These are phyloP conservation scores for Alternaria sp. DNA, from an alignment of 2,329 filamentous ascomycete genomes.

Conservation along the genomic window DNA sequence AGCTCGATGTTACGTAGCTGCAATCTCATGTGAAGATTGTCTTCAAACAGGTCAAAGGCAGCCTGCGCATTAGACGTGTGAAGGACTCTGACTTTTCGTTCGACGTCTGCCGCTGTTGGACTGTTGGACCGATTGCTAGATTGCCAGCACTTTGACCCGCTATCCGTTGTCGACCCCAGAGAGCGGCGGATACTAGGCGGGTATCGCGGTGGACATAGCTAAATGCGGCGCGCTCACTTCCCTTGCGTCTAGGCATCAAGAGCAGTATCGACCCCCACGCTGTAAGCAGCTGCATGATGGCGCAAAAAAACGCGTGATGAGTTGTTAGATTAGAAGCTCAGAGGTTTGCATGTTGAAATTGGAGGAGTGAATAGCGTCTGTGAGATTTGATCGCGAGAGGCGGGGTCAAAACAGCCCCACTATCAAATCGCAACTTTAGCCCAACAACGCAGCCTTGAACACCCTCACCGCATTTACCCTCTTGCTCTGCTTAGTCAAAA, in stretches of 20 bases:
- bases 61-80: background rate
- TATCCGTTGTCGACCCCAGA: constrained; percentile 8
- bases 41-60: background rate
- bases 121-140: background rate
- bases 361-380: constrained; percentile 10
- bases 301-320: constrained; percentile 31
- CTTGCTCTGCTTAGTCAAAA: constrained; percentile 36
- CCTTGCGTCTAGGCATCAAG: constrained; percentile 1
- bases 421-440: constrained; percentile 26
- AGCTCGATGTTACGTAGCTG: background rate
- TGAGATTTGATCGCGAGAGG: constrained; percentile 12
- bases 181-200: constrained; percentile 16
- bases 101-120: background rate
- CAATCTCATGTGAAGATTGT: background rate
- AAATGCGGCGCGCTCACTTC: constrained; percentile 6
- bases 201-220: constrained; percentile 15
- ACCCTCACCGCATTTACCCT: constrained; percentile 34
- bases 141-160: constrained; percentile 11
- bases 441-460: constrained; percentile 28
- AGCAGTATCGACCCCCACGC: constrained; percentile 22
- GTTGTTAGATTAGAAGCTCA: background rate
- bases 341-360: constrained; percentile 3
- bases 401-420: constrained; percentile 26
- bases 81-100: background rate
- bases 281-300: constrained; percentile 31